These are phyloP conservation scores for Aphanomyces invadans DNA, from an alignment of 352 stramenopile genomes.

Conservation along the genomic window DNA sequence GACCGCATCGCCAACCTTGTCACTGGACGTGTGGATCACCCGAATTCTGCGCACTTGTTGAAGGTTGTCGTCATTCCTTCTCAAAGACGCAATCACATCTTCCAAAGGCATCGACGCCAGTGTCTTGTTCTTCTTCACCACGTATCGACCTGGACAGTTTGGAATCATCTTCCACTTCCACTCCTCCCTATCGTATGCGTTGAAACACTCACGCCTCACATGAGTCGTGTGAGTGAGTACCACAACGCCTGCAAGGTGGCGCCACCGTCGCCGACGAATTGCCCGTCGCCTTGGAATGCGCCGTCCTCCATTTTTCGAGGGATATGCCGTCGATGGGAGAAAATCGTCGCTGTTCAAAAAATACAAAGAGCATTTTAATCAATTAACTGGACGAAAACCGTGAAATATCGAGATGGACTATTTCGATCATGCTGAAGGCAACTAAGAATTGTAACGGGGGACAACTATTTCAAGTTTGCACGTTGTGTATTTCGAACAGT, in stretches of 20 bases:
- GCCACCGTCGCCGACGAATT: slow-evolving; percentile 46
- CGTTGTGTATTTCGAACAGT: too few species aligned
- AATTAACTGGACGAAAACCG: too few species aligned
- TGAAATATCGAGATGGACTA: too few species aligned
- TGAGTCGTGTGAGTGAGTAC: too few species aligned
- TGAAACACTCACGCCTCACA: too few species aligned
- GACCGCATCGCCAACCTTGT: slow-evolving; percentile 31
- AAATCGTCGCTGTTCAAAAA: too few species aligned
- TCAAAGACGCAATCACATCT: not conserved
- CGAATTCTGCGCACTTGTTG: not conserved
- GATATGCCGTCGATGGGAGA: too few species aligned
- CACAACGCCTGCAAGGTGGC: slow-evolving; percentile 43
- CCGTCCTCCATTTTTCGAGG: not conserved
- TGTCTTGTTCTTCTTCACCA: slow-evolving; percentile 45
- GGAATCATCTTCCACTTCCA: slow-evolving; percentile 65
- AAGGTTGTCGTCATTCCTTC: not conserved
- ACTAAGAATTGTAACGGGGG: too few species aligned
- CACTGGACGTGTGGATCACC: slow-evolving; percentile 5
- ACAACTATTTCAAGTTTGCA: too few species aligned
- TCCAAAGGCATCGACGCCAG: slow-evolving; percentile 6
- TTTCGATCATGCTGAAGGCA: too few species aligned
- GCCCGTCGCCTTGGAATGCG: slow-evolving; percentile 33
- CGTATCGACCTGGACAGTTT: slow-evolving; percentile 56
- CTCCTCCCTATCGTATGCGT: slow-evolving; percentile 37
- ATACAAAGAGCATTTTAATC: too few species aligned